Evolutionary conservation across 345 rosid species (phyloP), one percentile per base, ranked within the genome.

Genomic region (Crucihimalaya himalaica): DNA sequence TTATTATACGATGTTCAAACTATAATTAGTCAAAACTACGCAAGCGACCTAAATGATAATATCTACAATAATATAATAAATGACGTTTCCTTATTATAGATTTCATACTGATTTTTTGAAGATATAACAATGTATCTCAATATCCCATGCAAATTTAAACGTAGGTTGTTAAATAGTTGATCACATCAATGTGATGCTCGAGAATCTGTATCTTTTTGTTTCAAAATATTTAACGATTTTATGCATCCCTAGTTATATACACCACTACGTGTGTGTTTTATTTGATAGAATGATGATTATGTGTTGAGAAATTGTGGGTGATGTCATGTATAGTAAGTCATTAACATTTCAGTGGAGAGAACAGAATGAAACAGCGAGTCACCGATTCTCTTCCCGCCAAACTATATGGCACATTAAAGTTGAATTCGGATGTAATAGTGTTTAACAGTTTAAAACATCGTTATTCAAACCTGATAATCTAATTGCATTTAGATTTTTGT

Each of bases 291-390:
- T 16, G 53, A 20, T 63, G 61, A 54, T 20, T 21, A 54, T 28
- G 37, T 9, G 34, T 54, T 31, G 57, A 32, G 37, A 53, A 63
- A 53, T 43, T 34, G 77, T 42, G 63, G 47, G 34, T 72, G 69
- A 51, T 62, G 53, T 37, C 76, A 28, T 72, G 69, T 40, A 61
- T 43, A 63, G 46, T 45, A 62, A 29, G 60, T 27, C 42, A 59
- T 50, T 71, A 51, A 8, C 61, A 51, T 39, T 8, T n/a, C 23
- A 70, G 54, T 63, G 63, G 76, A 39, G 23, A 35, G 55, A 63
- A 31, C 76, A 53, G 7, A 23, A 45, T 34, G 71, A 64, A 64
- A 12, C 71, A 55, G 50, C 20, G 25, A 6, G 35, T 39, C 32
- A 15, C 37, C 29, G 21, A 28, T 31, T 32, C 62, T 56, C 9